phyloP scores from a whole-genome alignment of 768 basidiomycete species.

The Boletus fagicola region DNA sequence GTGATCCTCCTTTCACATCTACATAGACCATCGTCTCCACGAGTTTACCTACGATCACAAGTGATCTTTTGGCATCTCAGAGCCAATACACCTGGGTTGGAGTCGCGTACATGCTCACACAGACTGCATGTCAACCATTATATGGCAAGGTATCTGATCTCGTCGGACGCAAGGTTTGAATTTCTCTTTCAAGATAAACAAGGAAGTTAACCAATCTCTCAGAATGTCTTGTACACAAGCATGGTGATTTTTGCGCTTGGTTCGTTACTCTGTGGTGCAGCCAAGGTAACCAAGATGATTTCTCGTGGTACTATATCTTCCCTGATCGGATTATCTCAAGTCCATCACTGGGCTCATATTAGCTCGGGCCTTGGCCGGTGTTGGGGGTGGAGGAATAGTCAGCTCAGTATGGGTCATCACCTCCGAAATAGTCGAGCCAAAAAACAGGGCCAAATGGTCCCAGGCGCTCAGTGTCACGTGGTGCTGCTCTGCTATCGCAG shows the following conservation, averaged over 20 bases:
- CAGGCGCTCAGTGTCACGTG: conserved; percentile 83
- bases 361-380: conserved; percentile 63
- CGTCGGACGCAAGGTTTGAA: conserved; percentile 69
- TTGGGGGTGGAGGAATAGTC: conserved; percentile 88
- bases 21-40: conserved; percentile 74
- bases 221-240: conserved; percentile 71
- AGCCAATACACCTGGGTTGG: conserved; percentile 85
- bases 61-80: conserved; percentile 63
- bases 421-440: conserved; percentile 75
- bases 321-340: conserved; percentile 26
- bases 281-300: conserved; percentile 48
- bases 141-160: conserved; percentile 81
- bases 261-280: conserved; percentile 75
- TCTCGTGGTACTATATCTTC: conserved; percentile 13
- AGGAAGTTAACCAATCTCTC: conserved; percentile 1
- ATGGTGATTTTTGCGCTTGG: conserved; percentile 74
- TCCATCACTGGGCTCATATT: conserved; percentile 61
- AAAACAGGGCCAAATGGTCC: conserved; percentile 75
- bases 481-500: conserved; percentile 83
- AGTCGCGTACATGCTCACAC: conserved; percentile 81
- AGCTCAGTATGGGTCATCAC: conserved; percentile 85
- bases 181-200: conserved; percentile 6
- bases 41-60: conserved; percentile 75
- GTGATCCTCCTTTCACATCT: conserved; percentile 7
- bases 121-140: conserved; percentile 81